Base-by-base conservation (phyloP, 768 basidiomycete species). In the Boletus reticuloceps region DNA sequence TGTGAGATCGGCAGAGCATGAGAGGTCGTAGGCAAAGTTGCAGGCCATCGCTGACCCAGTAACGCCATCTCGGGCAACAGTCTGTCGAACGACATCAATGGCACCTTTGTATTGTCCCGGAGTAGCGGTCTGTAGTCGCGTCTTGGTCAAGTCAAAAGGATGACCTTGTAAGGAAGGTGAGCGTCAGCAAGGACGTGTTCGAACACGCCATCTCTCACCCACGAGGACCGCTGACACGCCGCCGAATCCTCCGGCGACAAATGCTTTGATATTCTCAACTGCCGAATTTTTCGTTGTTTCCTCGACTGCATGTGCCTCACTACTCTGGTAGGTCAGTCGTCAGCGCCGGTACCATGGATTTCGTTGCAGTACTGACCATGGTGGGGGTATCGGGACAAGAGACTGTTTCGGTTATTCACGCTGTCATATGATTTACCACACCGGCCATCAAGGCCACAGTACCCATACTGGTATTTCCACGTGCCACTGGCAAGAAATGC, bases 131-230 rank as follows among this genome's bases (percentile, higher is more conserved):
- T 99, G 97, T 57, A 99, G 72, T 42, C 96, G 82, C n/a, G 91
- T 94, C 76, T 95, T 95, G 55, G 92, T 97, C 66, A 98, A 76
- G 74, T 99, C 97, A 69, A 98, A 99, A 10, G 97, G 97, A 68
- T 99, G 97, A 2, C 97, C 96, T 92, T 56, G 55, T 17, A 59
- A 25, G 36, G 46, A 48, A 38, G 22, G 40, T 64, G 51, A 63
- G 59, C 14, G 20, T 54, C 47, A 43, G 29, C 37, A 16, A 45
- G 27, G 29, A 16, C 25, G 31, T 22, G 12, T 22, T 44, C 34
- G 12, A 47, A 32, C 16, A 9, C 27, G 25, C 12, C 29, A 16
- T 51, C 27, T 51, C 91, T 65, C 54, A 94, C 94, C 94, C 58
- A 97, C 94, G 25, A 96, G 79, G 14, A 97, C 95, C 32, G 89